A percentile compares a stretch with the other conserved stretches of the same genome.
Evolutionary conservation across 345 rosid genomes (phyloP).

Genomic region (Sisymbrium altissimum): DNA sequence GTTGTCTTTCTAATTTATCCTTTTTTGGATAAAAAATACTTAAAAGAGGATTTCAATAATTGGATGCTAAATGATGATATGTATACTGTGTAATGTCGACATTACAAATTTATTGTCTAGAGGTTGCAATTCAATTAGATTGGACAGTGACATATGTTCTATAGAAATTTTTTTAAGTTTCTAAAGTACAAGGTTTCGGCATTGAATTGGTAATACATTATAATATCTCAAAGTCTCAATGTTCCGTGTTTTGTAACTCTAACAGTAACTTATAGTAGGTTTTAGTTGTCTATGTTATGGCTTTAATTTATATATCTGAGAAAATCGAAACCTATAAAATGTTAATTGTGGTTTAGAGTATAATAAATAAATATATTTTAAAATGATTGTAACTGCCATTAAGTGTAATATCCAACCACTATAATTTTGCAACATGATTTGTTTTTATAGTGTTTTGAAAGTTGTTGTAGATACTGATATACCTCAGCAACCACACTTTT

Average conservation of each 20-base stretch:
- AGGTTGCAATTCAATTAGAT: background rate
- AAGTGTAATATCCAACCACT: background rate
- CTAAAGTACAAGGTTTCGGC: background rate
- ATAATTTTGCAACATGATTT: background rate
- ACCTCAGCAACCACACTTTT: slow-evolving; percentile 6
- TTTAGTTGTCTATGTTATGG: background rate
- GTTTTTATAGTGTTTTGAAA: background rate
- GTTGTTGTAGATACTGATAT: too few relatives aligned
- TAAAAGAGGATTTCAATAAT: background rate
- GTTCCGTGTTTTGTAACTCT: background rate
- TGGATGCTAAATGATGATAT: slow-evolving; percentile 16
- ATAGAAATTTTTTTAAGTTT: background rate
- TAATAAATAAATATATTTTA: background rate
- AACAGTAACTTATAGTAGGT: background rate
- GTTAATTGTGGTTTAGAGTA: background rate
- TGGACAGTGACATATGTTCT: background rate
- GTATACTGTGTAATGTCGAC: slow-evolving; percentile 22
- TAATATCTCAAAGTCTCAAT: background rate
- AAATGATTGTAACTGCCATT: background rate
- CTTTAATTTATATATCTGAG: background rate
- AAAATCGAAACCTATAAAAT: background rate
- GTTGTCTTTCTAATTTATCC: slow-evolving; percentile 11
- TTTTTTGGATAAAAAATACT: background rate
- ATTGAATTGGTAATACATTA: background rate
- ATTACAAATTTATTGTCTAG: slow-evolving; percentile 15